A percentile compares a stretch with the other conserved stretches of the same genome.
phyloP scores from a whole-genome alignment of 768 basidiomycete species.

The Strobilomyces confusus region DNA sequence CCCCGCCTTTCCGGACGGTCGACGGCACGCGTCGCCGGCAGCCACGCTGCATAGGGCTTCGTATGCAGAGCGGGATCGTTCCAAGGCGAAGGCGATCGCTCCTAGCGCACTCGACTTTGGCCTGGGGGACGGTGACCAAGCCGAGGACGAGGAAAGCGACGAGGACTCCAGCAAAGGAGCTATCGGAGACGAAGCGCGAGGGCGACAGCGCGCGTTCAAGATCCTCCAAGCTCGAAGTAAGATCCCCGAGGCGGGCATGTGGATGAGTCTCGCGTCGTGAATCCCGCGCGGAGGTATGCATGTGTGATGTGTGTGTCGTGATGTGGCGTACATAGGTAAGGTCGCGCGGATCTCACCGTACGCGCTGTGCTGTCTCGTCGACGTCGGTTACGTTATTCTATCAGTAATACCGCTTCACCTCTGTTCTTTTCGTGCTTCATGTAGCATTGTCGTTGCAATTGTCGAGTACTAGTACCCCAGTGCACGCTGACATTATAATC shows the following conservation, averaged over 20 bases:
- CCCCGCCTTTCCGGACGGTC: slow-evolving; percentile 21
- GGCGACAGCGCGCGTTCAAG: slow-evolving; percentile 56
- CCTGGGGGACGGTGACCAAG: slow-evolving; percentile 47
- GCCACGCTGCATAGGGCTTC: slow-evolving; percentile 53
- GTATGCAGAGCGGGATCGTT: slow-evolving; percentile 67
- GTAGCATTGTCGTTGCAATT: slow-evolving; percentile 26
- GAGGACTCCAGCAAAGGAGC: slow-evolving; percentile 22
- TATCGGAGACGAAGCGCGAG: slow-evolving; percentile 36
- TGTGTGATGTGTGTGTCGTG: slow-evolving; percentile 5
- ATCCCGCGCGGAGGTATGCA: neutral
- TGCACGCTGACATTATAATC: slow-evolving; percentile 12
- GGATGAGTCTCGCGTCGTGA: slow-evolving; percentile 70
- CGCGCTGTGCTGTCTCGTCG: neutral
- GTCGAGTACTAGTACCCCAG: slow-evolving; percentile 12
- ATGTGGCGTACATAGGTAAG: neutral
- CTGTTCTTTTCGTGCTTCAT: slow-evolving; percentile 18
- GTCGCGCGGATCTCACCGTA: slow-evolving; percentile 8
- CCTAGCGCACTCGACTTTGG: slow-evolving; percentile 67
- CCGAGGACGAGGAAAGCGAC: slow-evolving; percentile 34
- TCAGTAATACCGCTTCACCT: slow-evolving; percentile 23
- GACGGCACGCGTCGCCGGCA: slow-evolving; percentile 36
- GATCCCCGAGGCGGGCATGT: slow-evolving; percentile 72
- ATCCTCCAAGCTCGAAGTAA: slow-evolving; percentile 69
- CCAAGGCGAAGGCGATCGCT: slow-evolving; percentile 57
- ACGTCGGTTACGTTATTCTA: slow-evolving; percentile 27